A percentile compares a stretch with the other conserved stretches of the same genome.
Conservation (phyloP, 2,329 filamentous ascomycete species). For the Xylariales sp. region DNA sequence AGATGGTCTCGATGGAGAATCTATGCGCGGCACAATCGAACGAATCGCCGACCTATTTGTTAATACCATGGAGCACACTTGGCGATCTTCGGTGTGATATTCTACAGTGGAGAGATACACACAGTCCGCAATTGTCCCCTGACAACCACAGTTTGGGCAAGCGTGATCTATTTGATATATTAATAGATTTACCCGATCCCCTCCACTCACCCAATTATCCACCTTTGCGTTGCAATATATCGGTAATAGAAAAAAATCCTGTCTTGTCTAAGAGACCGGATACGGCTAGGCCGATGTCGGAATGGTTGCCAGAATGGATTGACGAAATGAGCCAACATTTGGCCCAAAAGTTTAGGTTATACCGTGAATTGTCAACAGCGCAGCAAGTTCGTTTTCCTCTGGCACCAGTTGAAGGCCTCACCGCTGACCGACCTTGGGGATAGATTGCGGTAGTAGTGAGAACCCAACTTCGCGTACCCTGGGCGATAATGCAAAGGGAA, state of each 20-base stretch:
- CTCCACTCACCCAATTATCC: not conserved
- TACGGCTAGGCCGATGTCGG: no score
- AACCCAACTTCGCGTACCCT: not conserved
- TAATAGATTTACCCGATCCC: not conserved
- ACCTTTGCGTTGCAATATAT: no score
- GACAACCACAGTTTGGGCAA: not conserved
- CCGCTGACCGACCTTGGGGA: not conserved
- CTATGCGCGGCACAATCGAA: no score
- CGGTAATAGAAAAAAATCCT: not conserved
- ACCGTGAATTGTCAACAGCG: not conserved
- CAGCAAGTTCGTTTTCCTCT: not conserved
- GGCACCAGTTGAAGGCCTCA: not conserved
- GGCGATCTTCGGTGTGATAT: not conserved
- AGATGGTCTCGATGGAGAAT: no score
- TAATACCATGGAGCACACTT: not conserved
- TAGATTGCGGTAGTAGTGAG: constrained; percentile 9
- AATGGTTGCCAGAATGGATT: not conserved
- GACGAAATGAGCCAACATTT: not conserved
- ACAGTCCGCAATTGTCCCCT: no score
- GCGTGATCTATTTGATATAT: not conserved
- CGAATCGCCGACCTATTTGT: not conserved
- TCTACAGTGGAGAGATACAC: not conserved
- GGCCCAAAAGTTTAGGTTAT: not conserved
- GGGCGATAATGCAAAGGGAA: no score
- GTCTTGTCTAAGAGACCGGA: no score